Conservation (phyloP, 2,329 filamentous ascomycete species). For the Cercospora sojina region DNA sequence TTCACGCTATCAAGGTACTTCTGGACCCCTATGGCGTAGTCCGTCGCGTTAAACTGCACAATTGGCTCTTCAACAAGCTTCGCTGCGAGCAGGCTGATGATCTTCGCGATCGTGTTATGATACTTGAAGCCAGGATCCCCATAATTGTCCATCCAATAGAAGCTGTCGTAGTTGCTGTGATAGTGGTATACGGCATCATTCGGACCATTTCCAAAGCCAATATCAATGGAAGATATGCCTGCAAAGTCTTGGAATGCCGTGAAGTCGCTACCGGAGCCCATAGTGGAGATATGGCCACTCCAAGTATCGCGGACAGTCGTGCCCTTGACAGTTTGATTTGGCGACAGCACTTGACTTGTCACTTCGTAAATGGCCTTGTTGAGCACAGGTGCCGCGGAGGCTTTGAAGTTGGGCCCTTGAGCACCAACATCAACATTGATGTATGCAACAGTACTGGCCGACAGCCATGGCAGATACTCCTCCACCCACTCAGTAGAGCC, state of each 20-base stretch:
- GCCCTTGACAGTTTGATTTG: conserved; percentile 70
- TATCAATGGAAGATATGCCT: conserved; percentile 50
- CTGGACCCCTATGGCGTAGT: conserved; percentile 46
- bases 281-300: conserved; percentile 56
- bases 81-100: conserved; percentile 49
- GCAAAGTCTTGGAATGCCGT: conserved; percentile 56
- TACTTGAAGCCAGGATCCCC: conserved; percentile 65
- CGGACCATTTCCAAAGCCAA: conserved; percentile 44
- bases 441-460: conserved; percentile 71
- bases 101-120: conserved; percentile 52
- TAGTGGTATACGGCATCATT: conserved; percentile 66
- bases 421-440: conserved; percentile 81
- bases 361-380: conserved; percentile 70
- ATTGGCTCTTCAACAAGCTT: conserved; percentile 50
- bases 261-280: conserved; percentile 54
- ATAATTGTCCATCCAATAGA: conserved; percentile 77
- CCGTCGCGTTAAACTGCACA: conserved; percentile 48
- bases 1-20: conserved; percentile 47
- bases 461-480: conserved; percentile 80
- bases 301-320: conserved; percentile 67
- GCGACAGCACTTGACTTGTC: conserved; percentile 58
- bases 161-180: conserved; percentile 81
- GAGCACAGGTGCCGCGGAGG: conserved; percentile 71
- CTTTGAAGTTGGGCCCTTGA: conserved; percentile 61
- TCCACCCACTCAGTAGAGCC: conserved; percentile 94